These are phyloP conservation scores for Scheffersomyces spartinae DNA, from an alignment of 805 yeast genomes.

Conservation along the genomic window DNA sequence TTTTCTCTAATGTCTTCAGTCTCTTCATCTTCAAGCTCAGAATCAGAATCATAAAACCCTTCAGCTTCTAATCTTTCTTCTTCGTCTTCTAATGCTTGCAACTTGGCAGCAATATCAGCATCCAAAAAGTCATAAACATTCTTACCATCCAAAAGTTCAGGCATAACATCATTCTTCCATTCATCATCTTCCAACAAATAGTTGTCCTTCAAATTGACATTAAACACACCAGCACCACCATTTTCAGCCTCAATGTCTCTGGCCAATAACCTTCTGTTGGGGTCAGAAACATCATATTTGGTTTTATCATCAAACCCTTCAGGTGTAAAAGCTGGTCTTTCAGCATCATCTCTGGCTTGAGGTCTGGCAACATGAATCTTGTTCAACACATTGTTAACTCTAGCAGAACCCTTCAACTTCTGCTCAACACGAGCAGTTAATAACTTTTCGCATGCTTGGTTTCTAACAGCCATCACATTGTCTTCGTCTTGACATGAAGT, in stretches of 20 bases:
- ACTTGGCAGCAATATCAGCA: conserved; percentile 86
- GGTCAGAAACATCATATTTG: conserved; percentile 71
- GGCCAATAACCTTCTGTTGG: conserved; percentile 70
- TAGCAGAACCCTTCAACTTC: conserved; percentile 84
- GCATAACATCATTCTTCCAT: conserved; percentile 97
- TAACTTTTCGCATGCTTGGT: conserved; percentile 94
- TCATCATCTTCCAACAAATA: conserved; percentile 90
- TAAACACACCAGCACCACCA: conserved; percentile 98
- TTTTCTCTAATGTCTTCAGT: conserved; percentile 64
- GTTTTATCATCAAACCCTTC: conserved; percentile 49
- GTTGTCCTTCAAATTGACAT: conserved; percentile 84
- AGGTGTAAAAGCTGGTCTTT: conserved; percentile 74
- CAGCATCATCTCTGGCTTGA: conserved; percentile 73
- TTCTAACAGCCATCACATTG: conserved; percentile 90
- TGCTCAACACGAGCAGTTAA: conserved; percentile 93
- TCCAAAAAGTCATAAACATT: conserved; percentile 96
- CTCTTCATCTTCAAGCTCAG: conserved; percentile 52
- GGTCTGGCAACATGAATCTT: conserved; percentile 94
- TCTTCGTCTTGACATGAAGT: conserved; percentile 92
- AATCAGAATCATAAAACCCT: conserved; percentile 92
- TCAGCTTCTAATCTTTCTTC: conserved; percentile 88
- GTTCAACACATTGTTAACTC: conserved; percentile 81
- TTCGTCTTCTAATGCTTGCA: conserved; percentile 92
- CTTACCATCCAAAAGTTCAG: conserved; percentile 91
- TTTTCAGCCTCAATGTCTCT: conserved; percentile 87